Base-by-base conservation (phyloP, 257 asterid species). In the Plantago ovata region DNA sequence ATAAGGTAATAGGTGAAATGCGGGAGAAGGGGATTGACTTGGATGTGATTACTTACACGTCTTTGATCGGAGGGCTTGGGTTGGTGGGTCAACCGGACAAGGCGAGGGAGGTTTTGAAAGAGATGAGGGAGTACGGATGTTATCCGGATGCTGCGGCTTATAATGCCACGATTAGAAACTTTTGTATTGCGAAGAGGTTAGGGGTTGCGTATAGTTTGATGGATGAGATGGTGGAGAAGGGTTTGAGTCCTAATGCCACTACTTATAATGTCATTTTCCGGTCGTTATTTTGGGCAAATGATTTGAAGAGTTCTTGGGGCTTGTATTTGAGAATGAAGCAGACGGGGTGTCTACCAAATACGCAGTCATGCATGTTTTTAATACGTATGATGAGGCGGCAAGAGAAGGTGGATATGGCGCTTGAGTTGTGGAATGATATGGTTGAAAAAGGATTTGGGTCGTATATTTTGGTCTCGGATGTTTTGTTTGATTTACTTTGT, bases 381-480 rank as follows among this genome's bases (percentile, higher is more conserved):
- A 92, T 92, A 32, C 77, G 86, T 79, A 61, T 92, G 79, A 72
- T 76, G 69, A 85, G 67, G 71, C 80, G 86, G 72, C 94, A 83
- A 2, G 98, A 92, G 79, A 71, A 68, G 47, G 93, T 65, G 45
- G 93, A 80, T 16, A 40, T 82, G 76, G 98, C 91, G 1, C 73
- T 92, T 47, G 91, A 84, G 76, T 67, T 92, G 63, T 92, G 98
- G 96, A 73, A 82, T 65, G 98, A 92, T 65, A 88, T 92, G 96
- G 60, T 88, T 52, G 84, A 79, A 22, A 85, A 81, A 68, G 95
- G 89, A 42, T 92, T 85, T 60, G 96, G 98, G 11, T 84, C 98
- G 0, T 83, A 72, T 58, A 72, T 60, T 38, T 72, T 92, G 78
- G 87, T 88, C 14, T 84, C 98, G 3, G 96, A 84, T 69, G 70